Evolutionary conservation across 768 basidiomycete species (phyloP).

Genomic region (Obba rivulosa): DNA sequence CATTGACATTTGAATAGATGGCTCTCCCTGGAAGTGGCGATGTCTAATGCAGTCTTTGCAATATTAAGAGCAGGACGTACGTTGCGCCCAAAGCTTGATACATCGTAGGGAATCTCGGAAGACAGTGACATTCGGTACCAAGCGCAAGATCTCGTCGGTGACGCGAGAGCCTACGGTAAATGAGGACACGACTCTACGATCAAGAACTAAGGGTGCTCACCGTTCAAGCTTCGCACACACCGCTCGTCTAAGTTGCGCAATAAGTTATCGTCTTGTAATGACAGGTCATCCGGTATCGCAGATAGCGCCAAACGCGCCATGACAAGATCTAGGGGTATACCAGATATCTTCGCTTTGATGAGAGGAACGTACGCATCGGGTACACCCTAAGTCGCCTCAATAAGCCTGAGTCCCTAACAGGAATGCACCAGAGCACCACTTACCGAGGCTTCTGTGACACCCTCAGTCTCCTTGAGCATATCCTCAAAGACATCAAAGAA

Average conservation of each 20-base stretch:
- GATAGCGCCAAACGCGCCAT: conserved; percentile 87
- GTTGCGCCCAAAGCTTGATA: conserved; percentile 96
- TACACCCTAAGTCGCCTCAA: conserved; percentile 61
- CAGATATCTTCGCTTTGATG: conserved; percentile 85
- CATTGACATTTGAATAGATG: conserved; percentile 97
- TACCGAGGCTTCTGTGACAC: conserved; percentile 85
- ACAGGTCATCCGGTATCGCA: conserved; percentile 87
- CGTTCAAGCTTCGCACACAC: conserved; percentile 92
- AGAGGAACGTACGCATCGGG: conserved; percentile 97
- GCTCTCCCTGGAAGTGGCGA: conserved; percentile 71
- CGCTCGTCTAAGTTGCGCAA: conserved; percentile 90
- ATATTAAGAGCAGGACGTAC: conserved; percentile 32
- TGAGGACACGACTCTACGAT: neutral
- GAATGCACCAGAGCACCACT: neutral
- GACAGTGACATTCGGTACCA: conserved; percentile 91
- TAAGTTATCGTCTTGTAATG: conserved; percentile 86
- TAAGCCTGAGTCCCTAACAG: neutral
- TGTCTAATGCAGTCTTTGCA: neutral
- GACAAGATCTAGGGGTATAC: conserved; percentile 90
- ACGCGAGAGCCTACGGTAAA: conserved; percentile 75
- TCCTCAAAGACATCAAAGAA: conserved; percentile 90
- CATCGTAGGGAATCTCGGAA: conserved; percentile 93
- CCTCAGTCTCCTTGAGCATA: conserved; percentile 81
- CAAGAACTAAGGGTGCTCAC: conserved; percentile 30
- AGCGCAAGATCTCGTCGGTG: conserved; percentile 89